Evolutionary conservation across 208 protist genomes (phyloP).

Genomic region (Leishmania braziliensis): DNA sequence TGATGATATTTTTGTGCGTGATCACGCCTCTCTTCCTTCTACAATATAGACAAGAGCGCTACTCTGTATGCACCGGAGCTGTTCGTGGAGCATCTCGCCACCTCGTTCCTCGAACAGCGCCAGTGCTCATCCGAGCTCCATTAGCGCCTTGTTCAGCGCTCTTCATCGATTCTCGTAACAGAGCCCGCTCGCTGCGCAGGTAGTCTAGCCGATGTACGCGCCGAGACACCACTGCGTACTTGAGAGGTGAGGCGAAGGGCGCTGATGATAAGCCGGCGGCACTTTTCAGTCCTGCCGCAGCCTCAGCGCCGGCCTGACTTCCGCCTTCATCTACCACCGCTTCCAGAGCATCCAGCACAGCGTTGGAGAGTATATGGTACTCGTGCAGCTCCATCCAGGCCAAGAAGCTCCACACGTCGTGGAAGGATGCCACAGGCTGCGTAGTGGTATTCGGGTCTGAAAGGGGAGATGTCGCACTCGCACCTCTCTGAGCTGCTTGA

Average conservation of each 20-base stretch:
- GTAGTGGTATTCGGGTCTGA: neutral
- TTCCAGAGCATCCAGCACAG: constrained; percentile 45
- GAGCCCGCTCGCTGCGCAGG: constrained; percentile 32
- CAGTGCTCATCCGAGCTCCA: neutral
- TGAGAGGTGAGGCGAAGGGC: neutral
- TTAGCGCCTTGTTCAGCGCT: neutral
- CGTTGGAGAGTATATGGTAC: constrained; percentile 50
- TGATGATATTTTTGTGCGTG: too few species aligned
- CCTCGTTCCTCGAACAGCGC: neutral
- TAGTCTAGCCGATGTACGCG: constrained; percentile 52
- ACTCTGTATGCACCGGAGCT: neutral
- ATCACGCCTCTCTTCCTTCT: neutral
- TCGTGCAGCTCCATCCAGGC: constrained; percentile 70
- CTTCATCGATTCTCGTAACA: constrained; percentile 13
- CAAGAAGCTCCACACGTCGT: constrained; percentile 61
- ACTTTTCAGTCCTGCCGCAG: neutral
- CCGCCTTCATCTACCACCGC: constrained; percentile 27
- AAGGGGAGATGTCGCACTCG: neutral
- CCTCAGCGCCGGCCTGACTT: neutral
- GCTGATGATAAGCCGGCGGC: neutral
- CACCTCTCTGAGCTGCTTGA: constrained; percentile 19
- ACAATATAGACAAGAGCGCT: neutral
- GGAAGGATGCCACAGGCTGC: constrained; percentile 18
- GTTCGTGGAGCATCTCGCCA: constrained; percentile 7
- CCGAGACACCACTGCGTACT: constrained; percentile 22